phyloP scores from a whole-genome alignment of 805 yeast genomes.

The Starmerella gropengiesseri region DNA sequence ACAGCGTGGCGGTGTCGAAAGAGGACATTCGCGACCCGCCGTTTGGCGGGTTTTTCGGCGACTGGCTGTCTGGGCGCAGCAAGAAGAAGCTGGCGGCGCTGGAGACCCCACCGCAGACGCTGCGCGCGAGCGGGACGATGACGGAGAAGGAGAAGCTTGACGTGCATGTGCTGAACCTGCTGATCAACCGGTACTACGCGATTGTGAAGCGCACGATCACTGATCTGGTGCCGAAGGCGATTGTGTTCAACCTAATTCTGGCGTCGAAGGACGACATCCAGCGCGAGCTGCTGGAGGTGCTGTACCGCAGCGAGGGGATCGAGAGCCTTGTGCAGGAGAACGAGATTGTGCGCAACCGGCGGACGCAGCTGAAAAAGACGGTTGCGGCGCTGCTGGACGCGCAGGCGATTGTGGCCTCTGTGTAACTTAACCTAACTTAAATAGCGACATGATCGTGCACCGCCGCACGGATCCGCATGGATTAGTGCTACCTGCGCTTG shows the following conservation, averaged over 20 bases:
- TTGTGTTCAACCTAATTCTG: constrained; percentile 81
- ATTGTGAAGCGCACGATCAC: constrained; percentile 90
- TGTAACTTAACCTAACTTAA: background rate
- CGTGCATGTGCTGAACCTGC: constrained; percentile 87
- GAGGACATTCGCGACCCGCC: constrained; percentile 37
- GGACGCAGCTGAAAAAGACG: constrained; percentile 90
- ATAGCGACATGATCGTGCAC: too few relatives aligned
- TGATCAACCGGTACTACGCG: constrained; percentile 78
- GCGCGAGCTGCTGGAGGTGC: constrained; percentile 75
- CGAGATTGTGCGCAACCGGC: constrained; percentile 81
- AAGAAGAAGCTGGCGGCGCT: constrained; percentile 85
- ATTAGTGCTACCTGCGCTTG: too few relatives aligned
- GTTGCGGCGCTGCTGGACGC: constrained; percentile 86
- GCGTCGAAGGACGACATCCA: constrained; percentile 79
- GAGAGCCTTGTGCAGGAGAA: constrained; percentile 80
- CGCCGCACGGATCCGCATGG: too few relatives aligned
- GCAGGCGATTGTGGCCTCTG: constrained; percentile 63
- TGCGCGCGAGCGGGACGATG: constrained; percentile 85
- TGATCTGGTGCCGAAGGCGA: constrained; percentile 88
- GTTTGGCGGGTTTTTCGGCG: constrained; percentile 80
- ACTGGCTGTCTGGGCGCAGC: constrained; percentile 83
- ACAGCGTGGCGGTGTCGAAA: constrained; percentile 24
- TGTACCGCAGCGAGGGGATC: constrained; percentile 63
- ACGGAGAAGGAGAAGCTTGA: constrained; percentile 91
- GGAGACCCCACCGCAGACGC: constrained; percentile 93